Evolutionary conservation across 2,329 filamentous ascomycete genomes (phyloP).

Genomic region (Penicillium glabrum): DNA sequence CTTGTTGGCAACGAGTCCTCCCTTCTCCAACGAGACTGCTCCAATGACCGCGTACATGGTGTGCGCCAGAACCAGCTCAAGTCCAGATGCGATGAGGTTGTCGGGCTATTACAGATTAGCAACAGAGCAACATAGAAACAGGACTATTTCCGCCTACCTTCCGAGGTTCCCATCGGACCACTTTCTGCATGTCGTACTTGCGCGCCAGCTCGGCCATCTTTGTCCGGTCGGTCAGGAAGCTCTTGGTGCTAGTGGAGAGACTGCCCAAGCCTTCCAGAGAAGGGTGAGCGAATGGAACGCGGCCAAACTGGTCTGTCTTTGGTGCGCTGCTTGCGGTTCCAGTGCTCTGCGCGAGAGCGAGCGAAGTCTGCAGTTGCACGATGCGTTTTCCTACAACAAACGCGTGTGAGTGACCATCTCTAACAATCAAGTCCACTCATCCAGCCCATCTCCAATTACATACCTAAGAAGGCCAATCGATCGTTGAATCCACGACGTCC

Average conservation of each 20-base stretch:
- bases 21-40: constrained; percentile 84
- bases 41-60: constrained; percentile 84
- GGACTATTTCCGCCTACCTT: constrained; percentile 57
- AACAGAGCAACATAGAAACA: constrained; percentile 5
- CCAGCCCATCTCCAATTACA: constrained; percentile 15
- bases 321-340: constrained; percentile 30
- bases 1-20: constrained; percentile 72
- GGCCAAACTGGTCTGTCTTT: constrained; percentile 53
- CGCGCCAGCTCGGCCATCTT: constrained; percentile 68
- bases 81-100: constrained; percentile 70
- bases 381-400: constrained; percentile 58
- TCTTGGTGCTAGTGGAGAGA: constrained; percentile 62
- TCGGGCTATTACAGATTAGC: constrained; percentile 50
- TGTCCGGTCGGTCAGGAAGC: constrained; percentile 61
- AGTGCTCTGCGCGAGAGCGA: constrained; percentile 58
- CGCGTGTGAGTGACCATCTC: background rate
- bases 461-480: constrained; percentile 84
- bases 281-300: constrained; percentile 68
- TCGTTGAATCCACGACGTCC: constrained; percentile 94
- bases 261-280: constrained; percentile 73
- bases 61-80: constrained; percentile 71
- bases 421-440: background rate
- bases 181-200: constrained; percentile 68
- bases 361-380: constrained; percentile 63
- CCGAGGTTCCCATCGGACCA: constrained; percentile 86